phyloP scores from a whole-genome alignment of 2,329 filamentous ascomycete genomes.

The Cladosporium velox region DNA sequence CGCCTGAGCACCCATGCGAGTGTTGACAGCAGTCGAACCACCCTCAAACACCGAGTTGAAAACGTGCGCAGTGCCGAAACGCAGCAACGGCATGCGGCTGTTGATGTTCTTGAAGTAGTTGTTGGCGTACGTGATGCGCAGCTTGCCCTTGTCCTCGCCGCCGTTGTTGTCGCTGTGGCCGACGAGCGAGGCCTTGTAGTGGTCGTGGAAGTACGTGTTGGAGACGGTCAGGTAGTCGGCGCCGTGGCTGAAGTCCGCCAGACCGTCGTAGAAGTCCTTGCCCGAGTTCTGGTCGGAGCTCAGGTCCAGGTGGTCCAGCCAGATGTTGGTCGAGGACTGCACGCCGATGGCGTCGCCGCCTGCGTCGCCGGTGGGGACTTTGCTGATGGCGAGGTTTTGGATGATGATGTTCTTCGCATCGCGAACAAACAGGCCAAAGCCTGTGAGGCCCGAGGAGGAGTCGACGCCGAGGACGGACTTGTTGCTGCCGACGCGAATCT shows the following conservation, averaged over 20 bases:
- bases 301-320: constrained; percentile 69
- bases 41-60: constrained; percentile 56
- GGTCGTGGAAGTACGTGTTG: constrained; percentile 54
- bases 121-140: constrained; percentile 66
- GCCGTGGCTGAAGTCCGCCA: constrained; percentile 65
- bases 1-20: constrained; percentile 45
- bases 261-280: constrained; percentile 72
- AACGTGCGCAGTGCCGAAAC: constrained; percentile 67
- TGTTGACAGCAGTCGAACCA: constrained; percentile 43
- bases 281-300: constrained; percentile 59
- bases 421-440: constrained; percentile 52
- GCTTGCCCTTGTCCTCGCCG: constrained; percentile 61
- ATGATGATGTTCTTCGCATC: constrained; percentile 58
- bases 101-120: constrained; percentile 67
- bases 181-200: constrained; percentile 63
- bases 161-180: constrained; percentile 63
- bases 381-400: constrained; percentile 57
- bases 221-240: constrained; percentile 61
- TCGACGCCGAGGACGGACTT: constrained; percentile 56
- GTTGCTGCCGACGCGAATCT: constrained; percentile 51
- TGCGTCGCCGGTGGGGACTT: constrained; percentile 47
- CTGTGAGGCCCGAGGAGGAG: constrained; percentile 44
- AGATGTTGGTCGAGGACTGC: constrained; percentile 54
- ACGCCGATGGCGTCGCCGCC: constrained; percentile 57
- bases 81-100: constrained; percentile 63